Base-by-base conservation (phyloP, 768 basidiomycete species). In the Calocybe indica region DNA sequence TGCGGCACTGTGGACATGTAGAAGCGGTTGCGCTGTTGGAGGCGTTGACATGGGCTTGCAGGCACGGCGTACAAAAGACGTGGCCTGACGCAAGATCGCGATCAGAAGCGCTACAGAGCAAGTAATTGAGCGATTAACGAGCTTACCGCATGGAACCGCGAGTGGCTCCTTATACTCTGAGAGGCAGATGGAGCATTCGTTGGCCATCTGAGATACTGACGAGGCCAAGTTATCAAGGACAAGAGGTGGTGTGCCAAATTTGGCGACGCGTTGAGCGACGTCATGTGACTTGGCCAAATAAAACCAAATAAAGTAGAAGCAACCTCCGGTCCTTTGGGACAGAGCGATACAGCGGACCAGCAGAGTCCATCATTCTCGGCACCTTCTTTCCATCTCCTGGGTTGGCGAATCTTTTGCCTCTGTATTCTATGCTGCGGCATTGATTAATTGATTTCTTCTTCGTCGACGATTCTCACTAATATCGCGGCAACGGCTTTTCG, bases 381-480 rank as follows among this genome's bases (percentile, higher is more conserved):
- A 22, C 22, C 22, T 22, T 22, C 22, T 22, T 22, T 22, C 22
- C 22, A 22, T 22, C 22, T 22, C 22, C 22, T 22, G 22, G 22
- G 22, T 22, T 22, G 28, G 14, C 30, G 44, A 13, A 35, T 6
- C n/a, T 2, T 31, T 12, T 47, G 41, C 43, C 43, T 45, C 41
- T 47, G 47, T 45, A 53, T 14, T 37, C 48, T 51, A 48, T 14
- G 40, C 47, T 44, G 13, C 31, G 46, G 40, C 38, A 31, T 43
- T 37, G 8, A 43, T 34, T 31, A 45, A 41, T 48, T 45, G 37
- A 13, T 49, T 29, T 31, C 43, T 43, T 33, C 35, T 37, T 40
- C 40, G 22, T 14, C 47, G 31, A 40, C 38, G 32, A 52, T 51
- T 43, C 41, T 58, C 55, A 14, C 51, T 54, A 40, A 37, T 46